Evolutionary conservation across 805 yeast genomes (phyloP), one percentile per base, ranked within the genome.

Genomic region (Maudiozyma serrabonitensis): DNA sequence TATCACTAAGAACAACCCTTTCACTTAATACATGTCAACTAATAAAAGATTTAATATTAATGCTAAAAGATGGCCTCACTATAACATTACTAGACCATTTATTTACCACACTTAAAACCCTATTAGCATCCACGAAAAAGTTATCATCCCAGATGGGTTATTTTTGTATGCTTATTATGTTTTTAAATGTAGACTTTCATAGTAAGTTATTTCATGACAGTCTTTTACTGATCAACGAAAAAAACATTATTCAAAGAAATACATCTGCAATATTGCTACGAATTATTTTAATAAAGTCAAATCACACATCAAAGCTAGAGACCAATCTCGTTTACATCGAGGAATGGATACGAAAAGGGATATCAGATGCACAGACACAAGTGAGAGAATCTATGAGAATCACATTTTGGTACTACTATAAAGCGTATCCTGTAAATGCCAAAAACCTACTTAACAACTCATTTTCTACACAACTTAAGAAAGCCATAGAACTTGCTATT

Each of bases 1-100:
- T 73, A 7, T 89, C 98, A 0, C 70, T 93, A 50, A 73, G 99
- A 59, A 93, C 99, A 0, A 85, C 96, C 0, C 71, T 93, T 19
- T 80, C 90, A 0, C 69, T 79, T 2, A 78, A 85, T 58, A 87
- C 89, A 0, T 85, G 95, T 60, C 87, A 82, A 50, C 63, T 89
- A 19, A 71, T 87, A 11, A 87, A 85, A 60, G 98, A 90, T 53
- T 57, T 79, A 19, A 58, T 68, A 2, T 56, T 51, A 6, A 51
- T 57, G 31, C 52, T 69, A 21, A 43, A 53, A 2, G 61, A 59
- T 34, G 46, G 55, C 23, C 47, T 69, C 26, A 70, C 70, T 25
- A 57, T 63, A 3, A 46, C 48, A 3, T 42, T 69, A 23, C 58
- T 64, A 7, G 75, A 70, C 47, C 63, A 58, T 21, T 51, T 70